Evolutionary conservation across 2,329 filamentous ascomycete species (phyloP).

Genomic region (Aureobasidium namibiae): DNA sequence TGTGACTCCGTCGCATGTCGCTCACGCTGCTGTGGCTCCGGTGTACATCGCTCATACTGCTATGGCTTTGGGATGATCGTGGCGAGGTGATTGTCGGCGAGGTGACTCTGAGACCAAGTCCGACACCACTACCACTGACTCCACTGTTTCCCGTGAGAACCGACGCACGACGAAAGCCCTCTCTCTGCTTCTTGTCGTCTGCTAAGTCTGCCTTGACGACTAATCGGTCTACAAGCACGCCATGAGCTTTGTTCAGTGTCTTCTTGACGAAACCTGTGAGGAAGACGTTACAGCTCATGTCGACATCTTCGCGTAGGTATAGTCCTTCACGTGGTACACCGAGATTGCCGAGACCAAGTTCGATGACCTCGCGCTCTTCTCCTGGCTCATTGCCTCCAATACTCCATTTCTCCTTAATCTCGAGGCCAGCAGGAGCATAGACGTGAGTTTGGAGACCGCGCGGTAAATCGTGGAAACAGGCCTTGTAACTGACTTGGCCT

Average conservation of each 20-base stretch:
- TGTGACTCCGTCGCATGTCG: background rate
- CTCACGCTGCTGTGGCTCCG: background rate
- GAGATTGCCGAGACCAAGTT: constrained; percentile 37
- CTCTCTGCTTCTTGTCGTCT: constrained; percentile 14
- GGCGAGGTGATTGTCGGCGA: background rate
- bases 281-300: constrained; percentile 71
- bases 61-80: background rate
- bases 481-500: constrained; percentile 68
- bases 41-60: constrained; percentile 1
- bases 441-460: constrained; percentile 72
- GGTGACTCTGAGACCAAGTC: background rate
- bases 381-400: constrained; percentile 64
- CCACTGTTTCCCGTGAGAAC: background rate
- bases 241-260: constrained; percentile 70
- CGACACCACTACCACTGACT: too few relatives aligned
- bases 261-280: constrained; percentile 72
- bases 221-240: constrained; percentile 52
- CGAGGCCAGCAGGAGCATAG: constrained; percentile 72
- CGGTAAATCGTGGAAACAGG: constrained; percentile 67
- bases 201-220: constrained; percentile 16
- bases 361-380: constrained; percentile 56
- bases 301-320: constrained; percentile 78
- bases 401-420: constrained; percentile 71
- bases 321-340: constrained; percentile 62
- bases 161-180: background rate